Evolutionary conservation across 257 asterid genomes (phyloP), one percentile per base, ranked within the genome.

Genomic region (Ilex asprella): DNA sequence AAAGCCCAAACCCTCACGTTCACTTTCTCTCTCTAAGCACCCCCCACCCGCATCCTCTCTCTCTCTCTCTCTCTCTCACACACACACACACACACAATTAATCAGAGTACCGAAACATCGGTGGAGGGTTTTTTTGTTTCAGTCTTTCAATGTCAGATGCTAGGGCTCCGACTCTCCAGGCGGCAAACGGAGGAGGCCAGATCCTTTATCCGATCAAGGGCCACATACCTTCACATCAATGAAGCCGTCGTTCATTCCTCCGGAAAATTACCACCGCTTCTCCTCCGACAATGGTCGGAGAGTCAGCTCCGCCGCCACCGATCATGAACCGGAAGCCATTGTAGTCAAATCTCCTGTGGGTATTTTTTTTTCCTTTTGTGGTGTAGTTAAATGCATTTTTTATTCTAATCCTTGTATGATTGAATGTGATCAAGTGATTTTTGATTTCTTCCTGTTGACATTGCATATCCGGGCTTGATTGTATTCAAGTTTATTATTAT

Each of bases 221-320:
- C 14, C 88, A 90, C 71, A 71, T 87, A 16, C 88, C 6, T 90
- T 90, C 67, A 78, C 87, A 7, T 80, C 95, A 12, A 84, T 85
- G 94, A 89, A 78, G 77, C 88, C 95, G 62, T 92, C 95, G 47
- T 87, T 87, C 66, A 75, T 76, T 31, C 60, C 77, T 57, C 73
- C 92, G 4, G 87, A 80, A 50, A 95, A 85, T 66, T 87, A 90
- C 60, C 94, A 89, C 78, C 88, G 85, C 10, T 89, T 89, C 76
- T 74, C 57, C 15, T n/a, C 89, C 66, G 27, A 21, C 27, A 1
- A 21, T 71, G 79, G 27, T 84, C 94, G 49, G 64, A 21, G 27
- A 21, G 27, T 72, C 39, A 60, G 70, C 66, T 76, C 78, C 72
- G 68, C 73, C 56, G 29, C 70, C 72, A 66, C 75, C 60, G 78